Evolutionary conservation across 2,329 filamentous ascomycete species (phyloP).

Genomic region (Lecanicillium sp.): DNA sequence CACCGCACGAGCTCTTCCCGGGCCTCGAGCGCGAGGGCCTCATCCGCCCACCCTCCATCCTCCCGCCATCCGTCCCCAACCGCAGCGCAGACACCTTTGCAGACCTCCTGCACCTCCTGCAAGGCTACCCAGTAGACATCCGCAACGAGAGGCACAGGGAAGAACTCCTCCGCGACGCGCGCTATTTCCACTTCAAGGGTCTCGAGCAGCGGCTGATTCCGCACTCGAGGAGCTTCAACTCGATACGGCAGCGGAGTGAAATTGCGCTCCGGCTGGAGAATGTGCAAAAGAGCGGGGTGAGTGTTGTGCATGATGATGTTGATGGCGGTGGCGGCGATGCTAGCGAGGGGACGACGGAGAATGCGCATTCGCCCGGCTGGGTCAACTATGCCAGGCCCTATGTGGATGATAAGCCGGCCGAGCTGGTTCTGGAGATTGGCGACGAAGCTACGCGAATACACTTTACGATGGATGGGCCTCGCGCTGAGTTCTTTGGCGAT

Average conservation of each 20-base stretch:
- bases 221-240: conserved; percentile 68
- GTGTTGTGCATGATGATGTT: conserved; percentile 44
- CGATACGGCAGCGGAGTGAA: conserved; percentile 58
- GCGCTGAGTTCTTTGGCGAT: conserved; percentile 67
- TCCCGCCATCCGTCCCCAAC: conserved; percentile 72
- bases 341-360: conserved; percentile 18
- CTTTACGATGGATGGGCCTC: conserved; percentile 26
- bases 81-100: conserved; percentile 77
- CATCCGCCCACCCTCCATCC: conserved; percentile 77
- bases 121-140: conserved; percentile 76
- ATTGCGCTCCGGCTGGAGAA: conserved; percentile 77
- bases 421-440: conserved; percentile 75
- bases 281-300: conserved; percentile 78
- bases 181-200: conserved; percentile 89
- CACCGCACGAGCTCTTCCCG: conserved; percentile 73
- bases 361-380: conserved; percentile 26
- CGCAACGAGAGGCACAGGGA: conserved; percentile 67
- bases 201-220: conserved; percentile 81
- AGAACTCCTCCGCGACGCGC: conserved; percentile 73
- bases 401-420: conserved; percentile 64
- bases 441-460: conserved; percentile 55
- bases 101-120: conserved; percentile 71
- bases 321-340: conserved; percentile 16
- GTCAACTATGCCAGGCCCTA: conserved; percentile 79
- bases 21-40: conserved; percentile 72